A percentile compares a stretch with the other conserved stretches of the same genome.
phyloP scores from a whole-genome alignment of 2,329 filamentous ascomycete genomes.

The Penicillium sp. region DNA sequence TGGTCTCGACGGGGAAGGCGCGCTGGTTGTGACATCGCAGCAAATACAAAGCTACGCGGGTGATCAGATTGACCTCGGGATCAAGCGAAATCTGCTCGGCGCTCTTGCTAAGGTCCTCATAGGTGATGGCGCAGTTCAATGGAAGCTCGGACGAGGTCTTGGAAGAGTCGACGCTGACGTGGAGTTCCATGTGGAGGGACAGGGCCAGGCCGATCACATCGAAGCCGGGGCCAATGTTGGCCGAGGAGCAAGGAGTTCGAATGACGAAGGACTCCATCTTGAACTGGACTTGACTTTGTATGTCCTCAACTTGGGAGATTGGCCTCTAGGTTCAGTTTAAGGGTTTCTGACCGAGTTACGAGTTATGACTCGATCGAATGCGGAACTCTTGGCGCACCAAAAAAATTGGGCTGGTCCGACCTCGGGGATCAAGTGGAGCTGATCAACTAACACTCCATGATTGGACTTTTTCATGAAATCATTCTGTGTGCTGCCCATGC shows the following conservation, averaged over 20 bases:
- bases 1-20: constrained; percentile 78
- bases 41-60: constrained; percentile 89
- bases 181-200: constrained; percentile 87
- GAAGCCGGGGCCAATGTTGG: constrained; percentile 96
- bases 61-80: constrained; percentile 87
- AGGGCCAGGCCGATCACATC: constrained; percentile 93
- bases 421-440: constrained; percentile 19
- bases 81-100: constrained; percentile 73
- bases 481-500: constrained; percentile 2
- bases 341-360: background rate
- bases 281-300: background rate
- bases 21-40: constrained; percentile 86
- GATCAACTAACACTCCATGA: constrained; percentile 3
- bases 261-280: constrained; percentile 59
- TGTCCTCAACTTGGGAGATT: background rate
- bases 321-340: background rate
- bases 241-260: constrained; percentile 87
- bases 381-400: constrained; percentile 21
- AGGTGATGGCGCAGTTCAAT: constrained; percentile 77
- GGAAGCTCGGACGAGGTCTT: constrained; percentile 35
- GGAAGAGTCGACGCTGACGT: constrained; percentile 71
- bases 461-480: constrained; percentile 1
- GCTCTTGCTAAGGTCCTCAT: constrained; percentile 77
- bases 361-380: constrained; percentile 23
- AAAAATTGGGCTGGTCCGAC: constrained; percentile 20